These are phyloP conservation scores for Aspergillus phoenicis DNA, from an alignment of 2,329 filamentous ascomycete species.

Conservation along the genomic window DNA sequence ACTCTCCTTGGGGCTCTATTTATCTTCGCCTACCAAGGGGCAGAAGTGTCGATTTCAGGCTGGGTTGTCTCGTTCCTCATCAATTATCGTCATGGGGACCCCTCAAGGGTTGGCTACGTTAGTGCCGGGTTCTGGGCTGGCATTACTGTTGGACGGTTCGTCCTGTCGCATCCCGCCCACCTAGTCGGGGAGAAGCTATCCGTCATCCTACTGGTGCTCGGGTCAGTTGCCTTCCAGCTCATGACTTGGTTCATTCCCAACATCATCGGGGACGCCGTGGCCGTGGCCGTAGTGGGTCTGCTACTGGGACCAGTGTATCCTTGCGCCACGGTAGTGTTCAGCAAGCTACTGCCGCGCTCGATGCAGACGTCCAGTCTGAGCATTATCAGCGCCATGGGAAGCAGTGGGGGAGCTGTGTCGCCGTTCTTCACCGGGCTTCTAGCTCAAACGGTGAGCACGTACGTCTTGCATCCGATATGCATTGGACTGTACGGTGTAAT, in stretches of 20 bases:
- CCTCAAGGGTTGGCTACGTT: constrained; percentile 74
- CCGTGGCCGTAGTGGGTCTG: constrained; percentile 69
- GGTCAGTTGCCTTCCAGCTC: constrained; percentile 69
- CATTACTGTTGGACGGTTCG: constrained; percentile 74
- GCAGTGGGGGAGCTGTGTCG: constrained; percentile 45
- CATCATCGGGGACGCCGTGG: constrained; percentile 69
- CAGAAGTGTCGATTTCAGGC: constrained; percentile 79
- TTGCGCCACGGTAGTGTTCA: constrained; percentile 64
- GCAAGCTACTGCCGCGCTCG: constrained; percentile 50
- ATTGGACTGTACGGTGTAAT: constrained; percentile 58
- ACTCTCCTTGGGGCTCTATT: constrained; percentile 77
- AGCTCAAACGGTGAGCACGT: constrained; percentile 51
- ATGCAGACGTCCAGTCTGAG: constrained; percentile 46
- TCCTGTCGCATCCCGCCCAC: constrained; percentile 67
- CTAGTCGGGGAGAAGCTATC: constrained; percentile 70
- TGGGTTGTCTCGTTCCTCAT: constrained; percentile 89
- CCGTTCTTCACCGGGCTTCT: constrained; percentile 54
- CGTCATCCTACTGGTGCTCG: constrained; percentile 64
- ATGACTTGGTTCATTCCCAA: constrained; percentile 78
- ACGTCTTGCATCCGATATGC: constrained; percentile 58
- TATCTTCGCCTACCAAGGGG: constrained; percentile 84
- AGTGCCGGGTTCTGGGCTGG: constrained; percentile 70
- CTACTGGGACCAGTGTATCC: constrained; percentile 80
- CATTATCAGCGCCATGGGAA: constrained; percentile 45
- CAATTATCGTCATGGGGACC: constrained; percentile 68